Conservation (phyloP, 2,329 filamentous ascomycete species). For the Diaporthe australafricana region DNA sequence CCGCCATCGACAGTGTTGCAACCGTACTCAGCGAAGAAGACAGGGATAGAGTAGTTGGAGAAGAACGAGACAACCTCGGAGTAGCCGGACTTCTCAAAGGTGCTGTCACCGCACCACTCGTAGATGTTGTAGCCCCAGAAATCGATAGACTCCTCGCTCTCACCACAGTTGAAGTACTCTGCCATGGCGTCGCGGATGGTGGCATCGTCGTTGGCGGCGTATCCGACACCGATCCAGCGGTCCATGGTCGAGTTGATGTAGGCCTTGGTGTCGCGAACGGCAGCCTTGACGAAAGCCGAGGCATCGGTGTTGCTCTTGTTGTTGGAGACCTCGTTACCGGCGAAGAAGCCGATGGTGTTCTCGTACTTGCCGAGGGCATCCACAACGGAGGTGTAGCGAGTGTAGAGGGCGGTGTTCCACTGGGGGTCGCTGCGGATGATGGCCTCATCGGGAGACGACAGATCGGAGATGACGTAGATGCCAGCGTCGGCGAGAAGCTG, state of each 20-base stretch:
- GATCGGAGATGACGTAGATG: conserved; percentile 95
- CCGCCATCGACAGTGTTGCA: conserved; percentile 78
- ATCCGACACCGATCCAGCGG: conserved; percentile 88
- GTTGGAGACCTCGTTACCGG: conserved; percentile 97
- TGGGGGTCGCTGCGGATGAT: conserved; percentile 84
- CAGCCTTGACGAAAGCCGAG: conserved; percentile 96
- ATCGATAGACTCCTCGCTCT: conserved; percentile 76
- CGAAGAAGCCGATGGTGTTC: conserved; percentile 97
- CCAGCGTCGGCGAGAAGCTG: conserved; percentile 81
- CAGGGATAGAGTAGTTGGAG: conserved; percentile 87
- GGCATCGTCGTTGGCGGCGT: conserved; percentile 93
- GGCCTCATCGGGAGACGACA: conserved; percentile 83
- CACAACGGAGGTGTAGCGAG: conserved; percentile 85
- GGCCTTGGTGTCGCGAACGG: conserved; percentile 93
- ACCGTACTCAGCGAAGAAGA: conserved; percentile 99
- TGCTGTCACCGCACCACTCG: conserved; percentile 95
- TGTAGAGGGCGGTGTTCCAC: conserved; percentile 84
- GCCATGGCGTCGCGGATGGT: conserved; percentile 85
- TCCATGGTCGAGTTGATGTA: conserved; percentile 88
- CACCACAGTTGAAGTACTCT: conserved; percentile 94
- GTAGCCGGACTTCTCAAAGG: conserved; percentile 82
- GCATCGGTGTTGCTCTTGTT: conserved; percentile 87
- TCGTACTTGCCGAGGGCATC: conserved; percentile 84
- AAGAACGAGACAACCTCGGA: conserved; percentile 88
- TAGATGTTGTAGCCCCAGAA: conserved; percentile 99